These are phyloP conservation scores for Glycine latifolia DNA, from an alignment of 306 rosid genomes.

Conservation along the genomic window DNA sequence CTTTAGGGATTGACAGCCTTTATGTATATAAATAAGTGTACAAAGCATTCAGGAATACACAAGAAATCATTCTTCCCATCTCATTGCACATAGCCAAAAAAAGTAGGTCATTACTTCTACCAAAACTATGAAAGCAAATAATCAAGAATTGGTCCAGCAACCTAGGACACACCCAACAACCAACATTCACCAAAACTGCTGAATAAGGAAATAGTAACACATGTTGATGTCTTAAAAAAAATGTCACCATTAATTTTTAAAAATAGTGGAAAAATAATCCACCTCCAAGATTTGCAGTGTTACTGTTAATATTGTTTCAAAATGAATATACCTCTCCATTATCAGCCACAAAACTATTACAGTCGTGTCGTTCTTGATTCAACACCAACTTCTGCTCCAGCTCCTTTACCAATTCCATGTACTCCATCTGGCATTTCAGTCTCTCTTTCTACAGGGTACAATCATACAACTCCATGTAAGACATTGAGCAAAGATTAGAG, in stretches of 20 bases:
- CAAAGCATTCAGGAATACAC: no score
- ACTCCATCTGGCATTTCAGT: constrained; percentile 91
- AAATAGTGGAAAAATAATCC: constrained; percentile 4
- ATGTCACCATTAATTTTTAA: constrained; percentile 12
- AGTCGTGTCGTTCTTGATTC: constrained; percentile 68
- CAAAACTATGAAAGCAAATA: constrained; percentile 16
- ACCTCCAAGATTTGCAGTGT: constrained; percentile 24
- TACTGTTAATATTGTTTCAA: constrained; percentile 20
- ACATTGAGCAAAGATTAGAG: constrained; percentile 28
- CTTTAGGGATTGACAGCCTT: no score
- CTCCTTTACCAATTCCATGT: constrained; percentile 93
- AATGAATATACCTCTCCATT: constrained; percentile 73
- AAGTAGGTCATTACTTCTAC: constrained; percentile 18
- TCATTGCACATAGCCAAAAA: background rate
- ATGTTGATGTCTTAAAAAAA: background rate
- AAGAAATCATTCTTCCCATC: no score
- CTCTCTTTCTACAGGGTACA: constrained; percentile 80
- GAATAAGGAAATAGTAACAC: constrained; percentile 1
- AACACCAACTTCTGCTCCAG: constrained; percentile 93
- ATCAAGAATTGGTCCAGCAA: constrained; percentile 9
- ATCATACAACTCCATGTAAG: constrained; percentile 34
- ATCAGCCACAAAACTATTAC: constrained; percentile 53
- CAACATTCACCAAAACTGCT: background rate
- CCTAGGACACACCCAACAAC: background rate
- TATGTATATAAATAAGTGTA: no score